Base-by-base conservation (phyloP, 441 rosid species). In the Syzygium syzygioides region DNA sequence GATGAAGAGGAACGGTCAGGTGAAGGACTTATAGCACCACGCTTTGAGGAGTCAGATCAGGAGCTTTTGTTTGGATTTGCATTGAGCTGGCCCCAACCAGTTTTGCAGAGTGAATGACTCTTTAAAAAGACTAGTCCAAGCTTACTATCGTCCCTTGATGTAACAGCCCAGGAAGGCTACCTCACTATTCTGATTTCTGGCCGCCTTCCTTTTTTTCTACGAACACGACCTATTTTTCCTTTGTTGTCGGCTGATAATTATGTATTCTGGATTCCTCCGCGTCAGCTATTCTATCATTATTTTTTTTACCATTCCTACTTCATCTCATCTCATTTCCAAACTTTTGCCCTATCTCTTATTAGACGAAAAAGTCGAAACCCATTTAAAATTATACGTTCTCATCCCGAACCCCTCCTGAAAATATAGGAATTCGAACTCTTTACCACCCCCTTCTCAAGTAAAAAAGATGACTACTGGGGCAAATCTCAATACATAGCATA, bases 261-360 rank as follows among this genome's bases (percentile, higher is more conserved):
- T 41, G 41, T 12, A 12, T 23, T 23, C 83, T 76, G 17, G 52
- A 37, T 76, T 76, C n/a, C 52, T 41, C 52, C 17, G 52, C 20
- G 9, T 6, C 52, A 41, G 83, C 83, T 23, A 52, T 76, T 41
- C 52, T 10, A 23, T 12, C 8, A 20, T 45, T 0, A 7, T 7
- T 45, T 45, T 45, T 45, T 45, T 45, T 45, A 2, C 7, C 1
- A 45, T 2, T 45, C 48, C 48, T 45, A 7, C 7, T 45, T 2
- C 7, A 45, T 45, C 48, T 45, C 48, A 45, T 45, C 2, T 45
- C 9, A 7, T 0, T 45, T 7, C 7, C 2, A 45, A 2, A 45
- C 0, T 45, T 45, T 45, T 45, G 1, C 9, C 2, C 0, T 45
- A 0, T 2, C 9, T 45, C 9, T 45, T 7, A 7, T 2, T 7